phyloP scores from a whole-genome alignment of 2,329 filamentous ascomycete genomes.

The Arthrobotrys pseudoclavata region DNA sequence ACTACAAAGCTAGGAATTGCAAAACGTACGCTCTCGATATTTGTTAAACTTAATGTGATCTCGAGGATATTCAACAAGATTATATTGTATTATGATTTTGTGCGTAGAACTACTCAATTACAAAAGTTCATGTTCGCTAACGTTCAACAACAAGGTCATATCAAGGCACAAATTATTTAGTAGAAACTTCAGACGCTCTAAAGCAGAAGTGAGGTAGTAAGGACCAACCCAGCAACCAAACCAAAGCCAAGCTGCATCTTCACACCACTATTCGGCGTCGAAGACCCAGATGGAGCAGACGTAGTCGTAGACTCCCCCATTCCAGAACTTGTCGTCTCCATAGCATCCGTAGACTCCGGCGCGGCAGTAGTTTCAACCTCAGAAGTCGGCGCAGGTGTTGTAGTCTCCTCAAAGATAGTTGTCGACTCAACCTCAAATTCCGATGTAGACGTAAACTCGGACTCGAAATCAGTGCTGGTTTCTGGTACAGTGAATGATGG shows the following conservation, averaged over 20 bases:
- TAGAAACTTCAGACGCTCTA: background rate
- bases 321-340: background rate
- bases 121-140: background rate
- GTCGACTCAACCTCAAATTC: constrained; percentile 7
- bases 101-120: background rate
- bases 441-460: constrained; percentile 12
- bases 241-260: constrained; percentile 35
- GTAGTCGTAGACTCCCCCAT: constrained; percentile 15
- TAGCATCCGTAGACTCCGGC: background rate
- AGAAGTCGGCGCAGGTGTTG: constrained; percentile 11
- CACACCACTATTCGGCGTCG: constrained; percentile 16
- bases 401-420: constrained; percentile 7
- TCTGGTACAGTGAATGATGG: background rate
- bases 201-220: constrained; percentile 1
- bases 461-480: background rate
- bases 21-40: no score
- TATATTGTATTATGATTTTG: background rate
- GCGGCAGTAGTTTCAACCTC: constrained; percentile 1
- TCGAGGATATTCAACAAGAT: no score
- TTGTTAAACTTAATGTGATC: no score
- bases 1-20: no score
- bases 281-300: background rate
- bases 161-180: background rate
- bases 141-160: background rate
- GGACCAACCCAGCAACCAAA: background rate